Conservation (phyloP, 169 alveolate genomes). For the Cyclospora cayetanensis region DNA sequence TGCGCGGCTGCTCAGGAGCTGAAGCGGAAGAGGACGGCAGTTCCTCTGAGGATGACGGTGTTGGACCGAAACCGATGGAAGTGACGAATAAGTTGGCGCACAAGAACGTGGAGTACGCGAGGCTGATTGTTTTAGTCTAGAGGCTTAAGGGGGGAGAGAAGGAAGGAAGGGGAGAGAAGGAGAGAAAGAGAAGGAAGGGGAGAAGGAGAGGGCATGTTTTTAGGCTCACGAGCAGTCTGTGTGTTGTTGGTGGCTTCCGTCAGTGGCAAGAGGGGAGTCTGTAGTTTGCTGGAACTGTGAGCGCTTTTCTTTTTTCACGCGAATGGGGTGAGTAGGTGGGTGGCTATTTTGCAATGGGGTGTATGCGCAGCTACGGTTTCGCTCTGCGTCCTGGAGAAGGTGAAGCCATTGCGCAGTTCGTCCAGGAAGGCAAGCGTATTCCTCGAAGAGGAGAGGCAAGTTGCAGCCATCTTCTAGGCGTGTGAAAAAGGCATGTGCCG, state of each 20-base stretch:
- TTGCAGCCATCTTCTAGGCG: too few relatives aligned
- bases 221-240: too few relatives aligned
- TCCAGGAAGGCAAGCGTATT: conserved; percentile 73
- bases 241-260: too few relatives aligned
- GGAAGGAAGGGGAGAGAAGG: background rate
- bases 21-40: conserved; percentile 27
- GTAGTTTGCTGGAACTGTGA: background rate
- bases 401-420: conserved; percentile 72
- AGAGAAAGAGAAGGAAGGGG: too few relatives aligned
- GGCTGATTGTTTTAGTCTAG: background rate
- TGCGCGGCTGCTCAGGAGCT: too few relatives aligned
- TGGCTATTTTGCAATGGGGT: background rate
- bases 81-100: background rate
- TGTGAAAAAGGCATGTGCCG: too few relatives aligned
- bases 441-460: conserved; percentile 84
- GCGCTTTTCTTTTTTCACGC: background rate
- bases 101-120: conserved; percentile 45
- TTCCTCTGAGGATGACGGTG: background rate
- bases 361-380: conserved; percentile 69
- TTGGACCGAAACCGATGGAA: conserved; percentile 52
- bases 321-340: background rate
- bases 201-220: too few relatives aligned
- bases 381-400: conserved; percentile 75
- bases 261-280: background rate
- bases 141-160: background rate